Conservation (phyloP, 2,329 filamentous ascomycete genomes). For the Diaporthe eres region DNA sequence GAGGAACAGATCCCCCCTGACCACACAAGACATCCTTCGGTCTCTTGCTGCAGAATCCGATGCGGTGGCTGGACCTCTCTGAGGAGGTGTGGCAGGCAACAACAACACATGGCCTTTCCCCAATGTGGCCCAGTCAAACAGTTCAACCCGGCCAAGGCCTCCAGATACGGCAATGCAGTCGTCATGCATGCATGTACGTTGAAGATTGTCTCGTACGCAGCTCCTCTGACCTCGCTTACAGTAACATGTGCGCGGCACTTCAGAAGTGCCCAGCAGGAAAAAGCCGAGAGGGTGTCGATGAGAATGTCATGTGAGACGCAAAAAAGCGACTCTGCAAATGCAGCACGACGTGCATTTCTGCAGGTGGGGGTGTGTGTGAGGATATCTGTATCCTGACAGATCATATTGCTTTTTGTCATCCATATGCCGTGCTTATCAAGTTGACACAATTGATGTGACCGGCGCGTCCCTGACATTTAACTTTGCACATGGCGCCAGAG, state of each 20-base stretch:
- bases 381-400: neutral
- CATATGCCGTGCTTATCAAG: conserved; percentile 6
- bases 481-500: neutral
- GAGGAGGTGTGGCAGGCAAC: neutral
- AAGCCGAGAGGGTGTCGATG: neutral
- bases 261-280: neutral
- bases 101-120: conserved; percentile 24
- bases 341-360: neutral
- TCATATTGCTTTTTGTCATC: neutral
- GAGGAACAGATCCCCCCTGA: neutral
- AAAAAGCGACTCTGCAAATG: neutral
- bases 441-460: conserved; percentile 15
- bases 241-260: neutral
- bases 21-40: conserved; percentile 5
- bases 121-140: neutral
- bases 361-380: neutral
- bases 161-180: conserved; percentile 20
- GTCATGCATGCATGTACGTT: neutral
- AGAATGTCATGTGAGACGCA: neutral
- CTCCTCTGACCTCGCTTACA: neutral
- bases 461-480: conserved; percentile 28
- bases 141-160: conserved; percentile 12
- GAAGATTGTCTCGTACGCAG: neutral
- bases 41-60: conserved; percentile 14
- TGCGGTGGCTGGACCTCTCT: neutral